Base-by-base conservation (phyloP, 345 rosid species). In the Eucalyptus guilfoylei region DNA sequence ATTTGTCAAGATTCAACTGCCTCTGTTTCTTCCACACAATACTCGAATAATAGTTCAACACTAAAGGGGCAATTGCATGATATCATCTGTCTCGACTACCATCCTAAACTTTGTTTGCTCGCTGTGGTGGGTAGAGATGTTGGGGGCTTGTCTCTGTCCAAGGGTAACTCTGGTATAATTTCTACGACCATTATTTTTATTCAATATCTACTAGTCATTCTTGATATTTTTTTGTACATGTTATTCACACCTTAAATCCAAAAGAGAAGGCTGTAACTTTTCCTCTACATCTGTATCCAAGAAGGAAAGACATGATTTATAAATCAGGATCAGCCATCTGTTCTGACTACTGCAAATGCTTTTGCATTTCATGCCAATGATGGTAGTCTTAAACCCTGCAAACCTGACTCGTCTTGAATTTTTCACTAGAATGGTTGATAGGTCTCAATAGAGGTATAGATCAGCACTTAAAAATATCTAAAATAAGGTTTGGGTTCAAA, bases 41-140 rank as follows among this genome's bases (percentile, higher is more conserved):
- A 90, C 69, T 93, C 93, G 86, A 94, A 88, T 88, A 89, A 91
- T 88, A 90, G 85, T 87, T 89, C 91, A 87, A 88, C 94, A 86
- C 87, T 90, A 50, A 93, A 91, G 91, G 93, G 92, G 91, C 94
- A 93, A 87, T 95, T 95, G 92, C 98, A 97, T 52, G 91, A 94
- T 89, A 94, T 94, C 92, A 92, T 94, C 92, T 98, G 99, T 94
- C 92, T 93, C 86, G 97, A 95, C 92, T 96, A 95, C 95, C 91
- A 90, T 91, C 95, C 94, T 17, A 92, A 94, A 80, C 92, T 90
- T 89, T 95, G 94, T 91, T 92, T 95, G 92, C 95, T 97, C 88
- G 92, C 93, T 88, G 89, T 92, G 91, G 94, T 96, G 92, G 94
- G 97, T 89, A 88, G 92, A 92, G 88, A 94, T 92, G 91, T 76